Evolutionary conservation across 2,329 filamentous ascomycete species (phyloP).

Genomic region (Trichoderma sp.): DNA sequence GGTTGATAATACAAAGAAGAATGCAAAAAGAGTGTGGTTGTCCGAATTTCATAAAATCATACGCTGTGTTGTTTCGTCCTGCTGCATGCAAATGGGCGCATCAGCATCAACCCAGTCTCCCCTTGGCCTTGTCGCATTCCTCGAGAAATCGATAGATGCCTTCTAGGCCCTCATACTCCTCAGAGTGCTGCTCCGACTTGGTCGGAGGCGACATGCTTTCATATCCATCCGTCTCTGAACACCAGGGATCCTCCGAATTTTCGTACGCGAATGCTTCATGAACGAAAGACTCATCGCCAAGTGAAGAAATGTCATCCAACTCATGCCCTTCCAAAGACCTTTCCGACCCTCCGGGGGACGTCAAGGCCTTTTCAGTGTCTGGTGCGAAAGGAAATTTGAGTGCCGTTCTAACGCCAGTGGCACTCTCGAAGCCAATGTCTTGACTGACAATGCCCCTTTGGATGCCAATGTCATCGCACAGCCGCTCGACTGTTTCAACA

Average conservation of each 20-base stretch:
- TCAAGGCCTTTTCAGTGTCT: slow-evolving; percentile 37
- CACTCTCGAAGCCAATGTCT: slow-evolving; percentile 68
- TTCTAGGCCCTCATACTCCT: slow-evolving; percentile 54
- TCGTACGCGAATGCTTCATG: slow-evolving; percentile 43
- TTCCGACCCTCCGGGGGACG: slow-evolving; percentile 48
- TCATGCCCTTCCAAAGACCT: slow-evolving; percentile 44
- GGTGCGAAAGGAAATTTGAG: slow-evolving; percentile 86
- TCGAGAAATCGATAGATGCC: slow-evolving; percentile 58
- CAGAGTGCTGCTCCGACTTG: slow-evolving; percentile 46
- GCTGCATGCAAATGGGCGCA: not conserved
- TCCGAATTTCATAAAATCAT: not conserved
- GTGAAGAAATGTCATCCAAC: slow-evolving; percentile 37
- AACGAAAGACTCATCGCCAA: slow-evolving; percentile 37
- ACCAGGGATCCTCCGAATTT: slow-evolving; percentile 47
- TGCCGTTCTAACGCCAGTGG: slow-evolving; percentile 67
- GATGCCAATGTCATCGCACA: slow-evolving; percentile 86
- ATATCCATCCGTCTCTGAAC: slow-evolving; percentile 48
- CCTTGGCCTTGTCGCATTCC: slow-evolving; percentile 50
- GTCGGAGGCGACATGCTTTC: slow-evolving; percentile 48
- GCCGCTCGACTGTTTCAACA: slow-evolving; percentile 70
- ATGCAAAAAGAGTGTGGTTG: slow-evolving; percentile 17
- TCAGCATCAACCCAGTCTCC: slow-evolving; percentile 31
- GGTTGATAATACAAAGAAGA: slow-evolving; percentile 12
- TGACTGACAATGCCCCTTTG: slow-evolving; percentile 74
- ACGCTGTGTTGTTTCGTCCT: slow-evolving; percentile 9